A percentile compares a stretch with the other conserved stretches of the same genome.
phyloP scores from a whole-genome alignment of 331 rosid genomes.

The Acacia concinna region DNA sequence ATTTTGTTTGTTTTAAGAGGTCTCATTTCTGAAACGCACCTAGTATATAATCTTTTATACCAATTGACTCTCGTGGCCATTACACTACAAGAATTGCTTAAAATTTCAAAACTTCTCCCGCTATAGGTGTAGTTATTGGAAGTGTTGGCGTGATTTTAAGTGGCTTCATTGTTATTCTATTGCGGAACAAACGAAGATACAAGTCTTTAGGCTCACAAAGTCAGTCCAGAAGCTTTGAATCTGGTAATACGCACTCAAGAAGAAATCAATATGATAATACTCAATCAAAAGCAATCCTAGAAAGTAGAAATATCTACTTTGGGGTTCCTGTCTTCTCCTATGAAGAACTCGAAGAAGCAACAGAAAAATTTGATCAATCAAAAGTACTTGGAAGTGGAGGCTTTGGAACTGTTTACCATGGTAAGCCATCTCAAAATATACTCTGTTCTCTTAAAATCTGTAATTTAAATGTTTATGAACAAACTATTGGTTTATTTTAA shows the following conservation, averaged over 20 bases:
- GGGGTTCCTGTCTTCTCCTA: conserved; percentile 7
- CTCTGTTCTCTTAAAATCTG: background rate
- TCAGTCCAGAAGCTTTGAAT: background rate
- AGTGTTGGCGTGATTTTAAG: background rate
- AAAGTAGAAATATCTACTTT: background rate
- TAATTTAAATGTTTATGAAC: background rate
- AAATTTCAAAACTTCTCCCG: background rate
- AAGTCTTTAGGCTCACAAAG: background rate
- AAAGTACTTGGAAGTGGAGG: background rate
- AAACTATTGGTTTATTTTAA: background rate
- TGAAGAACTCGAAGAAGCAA: background rate
- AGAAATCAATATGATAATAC: background rate
- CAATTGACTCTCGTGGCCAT: background rate
- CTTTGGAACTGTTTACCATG: background rate
- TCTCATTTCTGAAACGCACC: background rate
- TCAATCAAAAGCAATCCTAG: background rate
- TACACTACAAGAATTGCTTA: background rate
- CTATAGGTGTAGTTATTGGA: background rate
- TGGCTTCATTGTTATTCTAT: background rate
- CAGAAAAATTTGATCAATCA: background rate
- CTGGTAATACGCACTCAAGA: background rate
- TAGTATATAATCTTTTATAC: background rate
- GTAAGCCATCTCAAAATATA: background rate
- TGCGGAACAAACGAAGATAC: background rate
- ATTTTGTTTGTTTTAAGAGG: background rate